Base-by-base conservation (phyloP, 2,329 filamentous ascomycete genomes). In the Colletotrichum sp. region DNA sequence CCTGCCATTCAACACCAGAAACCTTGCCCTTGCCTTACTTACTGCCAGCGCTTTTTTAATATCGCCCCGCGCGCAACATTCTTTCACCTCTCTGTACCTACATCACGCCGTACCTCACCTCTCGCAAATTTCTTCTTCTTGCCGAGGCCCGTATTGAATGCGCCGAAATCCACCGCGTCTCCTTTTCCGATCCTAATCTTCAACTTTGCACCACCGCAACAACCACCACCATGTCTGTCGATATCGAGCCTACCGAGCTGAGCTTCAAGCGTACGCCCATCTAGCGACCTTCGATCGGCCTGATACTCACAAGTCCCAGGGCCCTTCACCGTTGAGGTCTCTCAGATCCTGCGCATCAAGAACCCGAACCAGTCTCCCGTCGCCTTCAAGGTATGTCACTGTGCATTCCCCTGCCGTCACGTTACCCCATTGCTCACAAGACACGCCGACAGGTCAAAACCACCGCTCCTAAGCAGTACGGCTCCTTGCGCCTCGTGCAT, bases 401-500 rank as follows among this genome's bases (percentile, higher is more conserved):
- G 6, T 28, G 25, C 22, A 68, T 28, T 39, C 34, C 57, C 65
- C 28, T 39, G 48, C n/a, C 28, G 34, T 66, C 73, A 52, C 25
- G 57, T 76, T 12, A 61, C n/a, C 64, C 66, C 44, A 48, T 72
- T 57, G 64, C 77, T 78, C 67, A 68, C 63, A 74, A 57, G 39
- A 36, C 22, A 57, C 68, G 39, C 71, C 32, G 19, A 44, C 80
- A 98, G 96, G 97, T 99, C 86, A 99, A 99, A 93, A 99, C 97
- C 65, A 99, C 97, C 78, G 97, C 97, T 66, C 97, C 97, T 39
- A 98, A 98, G 88, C 97, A 98, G 96, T 99, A 94, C 83, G 94
- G 86, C 78, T 73, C 79, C 76, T 77, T 67, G 77, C 71, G 80
- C 77, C 52, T 39, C 55, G 71, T 72, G 74, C 69, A 78, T 77